Conservation (phyloP, 306 rosid genomes). For the Vigna radiata region DNA sequence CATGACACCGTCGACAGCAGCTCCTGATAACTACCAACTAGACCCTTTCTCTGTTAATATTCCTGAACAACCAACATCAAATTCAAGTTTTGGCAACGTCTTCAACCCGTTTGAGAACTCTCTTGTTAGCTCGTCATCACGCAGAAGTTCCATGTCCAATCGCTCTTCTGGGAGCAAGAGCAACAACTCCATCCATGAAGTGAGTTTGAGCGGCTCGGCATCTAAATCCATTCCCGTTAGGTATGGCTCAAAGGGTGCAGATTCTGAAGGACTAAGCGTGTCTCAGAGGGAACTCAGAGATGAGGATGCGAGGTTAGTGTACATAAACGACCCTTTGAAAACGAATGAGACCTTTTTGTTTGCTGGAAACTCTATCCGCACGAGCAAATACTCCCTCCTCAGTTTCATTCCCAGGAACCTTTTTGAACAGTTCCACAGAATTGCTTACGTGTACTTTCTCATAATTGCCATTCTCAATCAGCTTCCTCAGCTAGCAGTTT, state of each 20-base stretch:
- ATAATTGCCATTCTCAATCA: conserved; percentile 91
- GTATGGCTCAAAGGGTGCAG: conserved; percentile 71
- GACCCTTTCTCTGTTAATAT: conserved; percentile 32
- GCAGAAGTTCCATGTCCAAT: conserved; percentile 55
- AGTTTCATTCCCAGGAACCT: conserved; percentile 86
- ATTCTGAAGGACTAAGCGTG: conserved; percentile 69
- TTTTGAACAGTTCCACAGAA: conserved; percentile 94
- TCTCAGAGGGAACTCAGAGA: conserved; percentile 87
- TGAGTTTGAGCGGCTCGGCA: conserved; percentile 45
- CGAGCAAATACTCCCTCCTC: conserved; percentile 69
- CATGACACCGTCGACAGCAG: conserved; percentile 47
- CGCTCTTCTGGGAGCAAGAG: conserved; percentile 65
- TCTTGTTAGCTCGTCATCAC: conserved; percentile 48
- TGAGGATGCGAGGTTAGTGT: conserved; percentile 75
- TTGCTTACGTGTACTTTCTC: conserved; percentile 90
- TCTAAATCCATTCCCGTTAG: conserved; percentile 55
- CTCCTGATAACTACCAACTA: conserved; percentile 39
- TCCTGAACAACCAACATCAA: conserved; percentile 51
- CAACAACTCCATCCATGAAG: conserved; percentile 59
- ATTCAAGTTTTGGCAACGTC: conserved; percentile 48
- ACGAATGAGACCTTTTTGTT: conserved; percentile 68
- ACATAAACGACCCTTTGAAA: conserved; percentile 62
- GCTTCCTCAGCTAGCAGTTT: conserved; percentile 95
- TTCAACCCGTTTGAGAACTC: conserved; percentile 49
- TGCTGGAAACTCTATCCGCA: conserved; percentile 68